Percentiles rank a stretch among this genome's conserved stretches.
These are phyloP conservation scores for Lophium mytilinum DNA, from an alignment of 495 filamentous ascomycete genomes.

Conservation along the genomic window DNA sequence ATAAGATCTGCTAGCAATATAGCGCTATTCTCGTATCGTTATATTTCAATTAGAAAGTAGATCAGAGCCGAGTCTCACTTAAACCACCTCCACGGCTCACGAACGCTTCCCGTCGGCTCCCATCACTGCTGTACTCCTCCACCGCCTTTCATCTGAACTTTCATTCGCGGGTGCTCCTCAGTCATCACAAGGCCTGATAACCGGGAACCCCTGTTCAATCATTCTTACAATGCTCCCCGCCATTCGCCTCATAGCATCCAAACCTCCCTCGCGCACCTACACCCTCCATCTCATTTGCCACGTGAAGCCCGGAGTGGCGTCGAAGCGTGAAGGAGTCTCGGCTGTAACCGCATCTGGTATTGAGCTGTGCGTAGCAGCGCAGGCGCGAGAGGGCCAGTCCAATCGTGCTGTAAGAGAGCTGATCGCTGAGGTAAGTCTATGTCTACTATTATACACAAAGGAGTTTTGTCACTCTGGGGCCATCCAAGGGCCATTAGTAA, in stretches of 20 bases:
- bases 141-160: no score
- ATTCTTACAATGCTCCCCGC: conserved; percentile 5
- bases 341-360: conserved; percentile 46
- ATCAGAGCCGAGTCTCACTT: no score
- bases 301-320: conserved; percentile 57
- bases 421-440: conserved; percentile 47
- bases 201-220: not conserved
- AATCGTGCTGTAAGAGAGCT: conserved; percentile 58
- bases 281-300: conserved; percentile 45
- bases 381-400: conserved; percentile 56
- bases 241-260: conserved; percentile 16
- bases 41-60: no score
- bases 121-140: no score
- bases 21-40: no score
- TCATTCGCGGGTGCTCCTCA: no score
- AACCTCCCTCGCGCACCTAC: not conserved
- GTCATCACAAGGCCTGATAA: no score
- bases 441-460: not conserved
- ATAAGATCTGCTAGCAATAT: no score
- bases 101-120: no score
- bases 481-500: no score
- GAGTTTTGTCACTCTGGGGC: no score
- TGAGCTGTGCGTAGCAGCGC: conserved; percentile 55
- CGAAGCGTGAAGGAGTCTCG: conserved; percentile 50
- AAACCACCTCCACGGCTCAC: no score